Percentiles rank a stretch among this genome's conserved stretches.
phyloP scores from a whole-genome alignment of 768 basidiomycete species.

The Boletus patriciae region DNA sequence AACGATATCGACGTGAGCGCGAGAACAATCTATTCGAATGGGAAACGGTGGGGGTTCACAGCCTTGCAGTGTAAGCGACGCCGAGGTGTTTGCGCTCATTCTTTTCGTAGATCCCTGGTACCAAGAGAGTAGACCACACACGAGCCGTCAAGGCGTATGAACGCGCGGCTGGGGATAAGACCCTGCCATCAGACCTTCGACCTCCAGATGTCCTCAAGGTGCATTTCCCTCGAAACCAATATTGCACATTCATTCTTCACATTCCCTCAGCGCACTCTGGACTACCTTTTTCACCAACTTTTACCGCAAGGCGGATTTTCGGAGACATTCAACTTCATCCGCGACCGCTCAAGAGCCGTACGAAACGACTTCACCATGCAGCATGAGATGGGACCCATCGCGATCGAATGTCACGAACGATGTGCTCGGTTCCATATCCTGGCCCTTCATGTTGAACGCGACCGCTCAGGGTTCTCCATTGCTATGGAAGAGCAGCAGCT shows the following conservation, averaged over 20 bases:
- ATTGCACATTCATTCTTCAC: not conserved
- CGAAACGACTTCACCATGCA: conserved; percentile 96
- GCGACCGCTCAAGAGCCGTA: conserved; percentile 88
- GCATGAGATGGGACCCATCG: conserved; percentile 68
- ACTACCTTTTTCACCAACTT: conserved; percentile 89
- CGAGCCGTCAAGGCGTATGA: conserved; percentile 95
- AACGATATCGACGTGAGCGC: conserved; percentile 85
- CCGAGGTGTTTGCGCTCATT: conserved; percentile 35
- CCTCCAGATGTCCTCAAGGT: conserved; percentile 84
- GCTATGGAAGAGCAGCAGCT: conserved; percentile 84
- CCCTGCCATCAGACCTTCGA: conserved; percentile 86
- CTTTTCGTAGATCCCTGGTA: conserved; percentile 65
- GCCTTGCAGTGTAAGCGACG: not conserved
- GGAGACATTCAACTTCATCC: conserved; percentile 77
- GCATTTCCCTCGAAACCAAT: conserved; percentile 11
- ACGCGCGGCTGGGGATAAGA: conserved; percentile 91
- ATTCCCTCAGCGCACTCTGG: conserved; percentile 67
- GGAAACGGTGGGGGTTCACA: conserved; percentile 64
- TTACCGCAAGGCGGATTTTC: conserved; percentile 68
- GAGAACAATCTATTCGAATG: conserved; percentile 85
- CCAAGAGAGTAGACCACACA: conserved; percentile 81
- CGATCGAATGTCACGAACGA: conserved; percentile 90
- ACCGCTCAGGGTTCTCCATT: conserved; percentile 56
- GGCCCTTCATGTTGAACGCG: conserved; percentile 66
- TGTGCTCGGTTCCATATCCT: conserved; percentile 94